Conservation (phyloP, 768 basidiomycete genomes). For the Tremella mesenterica region DNA sequence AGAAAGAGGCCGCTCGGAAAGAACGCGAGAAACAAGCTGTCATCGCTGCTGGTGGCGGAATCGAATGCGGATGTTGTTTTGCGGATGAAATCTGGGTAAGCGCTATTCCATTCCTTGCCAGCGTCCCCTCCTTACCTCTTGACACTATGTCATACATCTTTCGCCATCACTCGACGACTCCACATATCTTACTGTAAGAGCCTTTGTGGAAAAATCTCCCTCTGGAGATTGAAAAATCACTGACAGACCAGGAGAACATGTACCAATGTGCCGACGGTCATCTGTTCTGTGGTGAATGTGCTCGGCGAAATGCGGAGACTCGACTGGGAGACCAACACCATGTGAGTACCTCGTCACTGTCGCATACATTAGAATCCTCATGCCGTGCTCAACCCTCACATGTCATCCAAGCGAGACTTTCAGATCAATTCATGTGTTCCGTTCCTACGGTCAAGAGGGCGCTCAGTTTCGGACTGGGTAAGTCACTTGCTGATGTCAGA, state of each 20-base stretch:
- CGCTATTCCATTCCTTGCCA: conserved; percentile 5
- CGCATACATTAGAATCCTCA: background rate
- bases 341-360: conserved; percentile 17
- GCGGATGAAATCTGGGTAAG: conserved; percentile 61
- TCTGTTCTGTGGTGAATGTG: conserved; percentile 70
- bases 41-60: conserved; percentile 50
- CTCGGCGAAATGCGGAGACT: conserved; percentile 57
- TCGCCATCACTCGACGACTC: too few species aligned
- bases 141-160: too few species aligned
- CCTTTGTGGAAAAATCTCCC: too few species aligned
- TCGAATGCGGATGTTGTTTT: conserved; percentile 88
- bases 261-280: conserved; percentile 83
- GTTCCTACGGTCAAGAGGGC: too few species aligned
- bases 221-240: too few species aligned
- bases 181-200: too few species aligned
- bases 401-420: too few species aligned
- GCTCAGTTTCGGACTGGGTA: too few species aligned
- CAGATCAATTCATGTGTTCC: too few species aligned
- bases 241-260: conserved; percentile 67
- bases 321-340: conserved; percentile 37
- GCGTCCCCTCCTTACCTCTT: background rate
- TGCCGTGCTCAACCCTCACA: too few species aligned
- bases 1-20: conserved; percentile 37
- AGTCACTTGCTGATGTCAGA: too few species aligned
- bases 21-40: conserved; percentile 50